Conservation (phyloP, 129 eudicot species). For the Centrapalus pauciflorus region DNA sequence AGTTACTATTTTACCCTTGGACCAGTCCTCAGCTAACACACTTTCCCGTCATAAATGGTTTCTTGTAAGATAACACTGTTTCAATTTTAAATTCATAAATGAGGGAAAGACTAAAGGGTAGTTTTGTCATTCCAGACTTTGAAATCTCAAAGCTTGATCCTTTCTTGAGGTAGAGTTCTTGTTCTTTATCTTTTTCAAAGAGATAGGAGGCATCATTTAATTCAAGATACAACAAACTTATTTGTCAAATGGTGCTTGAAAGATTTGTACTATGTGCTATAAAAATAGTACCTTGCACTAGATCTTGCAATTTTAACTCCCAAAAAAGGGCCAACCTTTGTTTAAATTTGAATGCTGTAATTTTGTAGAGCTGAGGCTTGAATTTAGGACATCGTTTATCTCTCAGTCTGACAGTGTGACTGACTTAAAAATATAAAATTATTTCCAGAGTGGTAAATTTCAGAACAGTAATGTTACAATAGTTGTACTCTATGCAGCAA, state of each 20-base stretch:
- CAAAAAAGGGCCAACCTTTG: neutral
- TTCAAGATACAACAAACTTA: neutral
- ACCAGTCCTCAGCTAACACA: neutral
- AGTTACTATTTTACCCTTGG: conserved; percentile 43
- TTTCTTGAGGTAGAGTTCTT: neutral
- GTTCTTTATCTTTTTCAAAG: too few relatives aligned
- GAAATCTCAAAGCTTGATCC: neutral
- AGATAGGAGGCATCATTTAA: conserved; percentile 9
- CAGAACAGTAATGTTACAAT: neutral
- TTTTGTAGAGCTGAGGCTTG: too few relatives aligned
- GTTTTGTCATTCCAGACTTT: conserved; percentile 23
- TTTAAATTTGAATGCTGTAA: neutral
- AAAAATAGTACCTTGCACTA: conserved; percentile 5
- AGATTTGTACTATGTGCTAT: neutral
- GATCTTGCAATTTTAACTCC: neutral
- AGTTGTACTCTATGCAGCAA: neutral
- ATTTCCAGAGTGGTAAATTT: neutral
- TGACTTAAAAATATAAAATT: neutral
- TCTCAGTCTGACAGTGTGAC: too few relatives aligned
- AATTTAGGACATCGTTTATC: neutral
- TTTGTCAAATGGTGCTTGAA: neutral
- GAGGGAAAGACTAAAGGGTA: conserved; percentile 29
- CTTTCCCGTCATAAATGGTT: conserved; percentile 14
- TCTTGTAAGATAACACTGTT: conserved; percentile 33
- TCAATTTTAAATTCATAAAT: conserved; percentile 34